Evolutionary conservation across 2,329 filamentous ascomycete genomes (phyloP), one percentile per base, ranked within the genome.

Genomic region (Periconia sp.): DNA sequence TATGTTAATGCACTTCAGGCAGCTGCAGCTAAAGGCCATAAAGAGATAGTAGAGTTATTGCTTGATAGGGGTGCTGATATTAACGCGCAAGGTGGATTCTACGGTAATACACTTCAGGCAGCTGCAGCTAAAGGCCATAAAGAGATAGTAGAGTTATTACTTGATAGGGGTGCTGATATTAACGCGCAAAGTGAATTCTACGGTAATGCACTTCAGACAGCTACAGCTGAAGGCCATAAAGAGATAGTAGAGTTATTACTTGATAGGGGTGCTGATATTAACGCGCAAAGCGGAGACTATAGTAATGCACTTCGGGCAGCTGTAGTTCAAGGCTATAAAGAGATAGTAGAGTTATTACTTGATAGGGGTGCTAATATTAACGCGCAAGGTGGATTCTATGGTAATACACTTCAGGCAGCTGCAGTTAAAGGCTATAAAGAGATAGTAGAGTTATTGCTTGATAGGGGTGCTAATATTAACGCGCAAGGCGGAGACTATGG

Each of bases 41-140:
- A 28, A 12, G 43, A 4, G 12, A 16, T 47, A 12, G 33, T 42
- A 8, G 25, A 43, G 7, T 16, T 42, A 19, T 29, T 47, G n/a
- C 5, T 47, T 3, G 17, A 23, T n/a, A n/a, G n/a, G n/a, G n/a
- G n/a, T n/a, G n/a, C n/a, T n/a, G n/a, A n/a, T n/a, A n/a, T n/a
- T n/a, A 10, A 21, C 18, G 28, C 11, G 31, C 11, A 25, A 12
- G 12, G 23, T 25, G 23, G 23, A 25, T 25, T 8, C 23, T 25
- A 25, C 23, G 23, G 23, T 12, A 25, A 25, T 12, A 12, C 12
- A 25, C 23, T 25, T 12, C 12, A 25, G 7, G 23, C 23, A 12
- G 23, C 23, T 25, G 7, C 12, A 25, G 23, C 23, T 25, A 12
- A 25, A 25, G 23, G 23, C 23, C 12, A 25, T 12, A 25, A 25